Percentiles rank a stretch among this genome's conserved stretches.
phyloP scores from a whole-genome alignment of 306 rosid species.

The Ammopiptanthus mongolicus region DNA sequence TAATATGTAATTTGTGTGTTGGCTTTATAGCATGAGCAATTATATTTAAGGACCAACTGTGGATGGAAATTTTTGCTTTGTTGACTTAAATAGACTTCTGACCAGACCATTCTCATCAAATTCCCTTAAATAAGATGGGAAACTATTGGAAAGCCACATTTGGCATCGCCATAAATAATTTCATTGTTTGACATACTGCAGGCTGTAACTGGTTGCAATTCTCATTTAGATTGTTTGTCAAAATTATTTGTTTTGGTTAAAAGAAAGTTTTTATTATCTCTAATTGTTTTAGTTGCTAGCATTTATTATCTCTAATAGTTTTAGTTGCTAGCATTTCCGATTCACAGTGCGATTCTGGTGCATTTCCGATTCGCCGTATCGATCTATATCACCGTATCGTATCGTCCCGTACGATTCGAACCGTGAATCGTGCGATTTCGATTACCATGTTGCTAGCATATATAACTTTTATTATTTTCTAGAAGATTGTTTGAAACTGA shows the following conservation, averaged over 20 bases:
- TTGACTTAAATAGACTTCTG: neutral
- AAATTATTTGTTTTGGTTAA: neutral
- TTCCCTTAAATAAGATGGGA: neutral
- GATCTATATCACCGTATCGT: too few relatives aligned
- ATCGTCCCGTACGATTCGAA: too few relatives aligned
- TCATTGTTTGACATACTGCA: neutral
- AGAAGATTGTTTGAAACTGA: neutral
- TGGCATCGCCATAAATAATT: neutral
- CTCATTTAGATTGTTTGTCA: neutral
- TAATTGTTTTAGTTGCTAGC: neutral
- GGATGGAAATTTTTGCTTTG: neutral
- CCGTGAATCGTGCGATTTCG: too few relatives aligned
- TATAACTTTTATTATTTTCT: too few relatives aligned
- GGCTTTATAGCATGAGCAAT: conserved; percentile 7
- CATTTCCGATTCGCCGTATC: too few relatives aligned
- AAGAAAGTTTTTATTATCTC: neutral
- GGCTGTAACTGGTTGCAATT: neutral
- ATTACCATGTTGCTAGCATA: too few relatives aligned
- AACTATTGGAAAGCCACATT: neutral
- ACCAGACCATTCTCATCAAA: neutral
- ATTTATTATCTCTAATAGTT: neutral
- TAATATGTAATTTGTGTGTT: conserved; percentile 24
- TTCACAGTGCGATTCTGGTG: too few relatives aligned
- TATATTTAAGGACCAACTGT: neutral
- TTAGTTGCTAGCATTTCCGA: neutral